These are phyloP conservation scores for Pyricularia sp. DNA, from an alignment of 2,329 filamentous ascomycete species.

Conservation along the genomic window DNA sequence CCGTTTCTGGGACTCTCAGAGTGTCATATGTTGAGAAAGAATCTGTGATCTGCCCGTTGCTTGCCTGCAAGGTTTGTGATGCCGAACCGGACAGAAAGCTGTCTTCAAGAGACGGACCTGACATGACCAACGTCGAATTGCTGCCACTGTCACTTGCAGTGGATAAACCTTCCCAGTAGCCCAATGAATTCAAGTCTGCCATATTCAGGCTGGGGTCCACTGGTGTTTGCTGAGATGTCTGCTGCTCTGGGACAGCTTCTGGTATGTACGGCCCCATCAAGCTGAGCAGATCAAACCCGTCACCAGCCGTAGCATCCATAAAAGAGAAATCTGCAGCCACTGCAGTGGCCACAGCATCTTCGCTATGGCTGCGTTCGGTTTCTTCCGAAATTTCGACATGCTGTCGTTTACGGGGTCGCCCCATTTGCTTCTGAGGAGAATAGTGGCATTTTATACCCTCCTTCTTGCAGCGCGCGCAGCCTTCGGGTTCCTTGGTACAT, in stretches of 20 bases:
- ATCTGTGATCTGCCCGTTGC: neutral
- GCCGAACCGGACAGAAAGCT: neutral
- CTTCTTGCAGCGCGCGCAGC: slow-evolving; percentile 44
- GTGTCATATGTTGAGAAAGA: neutral
- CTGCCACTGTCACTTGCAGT: neutral
- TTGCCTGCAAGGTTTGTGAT: neutral
- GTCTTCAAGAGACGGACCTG: neutral
- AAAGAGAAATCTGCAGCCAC: slow-evolving; percentile 18
- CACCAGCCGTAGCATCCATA: slow-evolving; percentile 15
- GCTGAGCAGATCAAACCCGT: slow-evolving; percentile 11
- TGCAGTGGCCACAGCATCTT: neutral
- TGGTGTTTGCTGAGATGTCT: neutral
- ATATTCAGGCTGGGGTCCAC: neutral
- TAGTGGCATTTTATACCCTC: slow-evolving; percentile 48
- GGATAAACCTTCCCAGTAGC: neutral
- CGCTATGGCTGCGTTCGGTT: neutral
- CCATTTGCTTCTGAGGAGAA: slow-evolving; percentile 54
- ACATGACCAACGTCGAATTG: neutral
- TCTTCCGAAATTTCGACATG: slow-evolving; percentile 16
- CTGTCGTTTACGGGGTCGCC: slow-evolving; percentile 46
- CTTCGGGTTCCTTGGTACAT: slow-evolving; percentile 47
- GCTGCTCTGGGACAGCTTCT: neutral
- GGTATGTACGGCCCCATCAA: neutral
- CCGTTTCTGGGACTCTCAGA: neutral
- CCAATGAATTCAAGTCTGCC: neutral